These are phyloP conservation scores for Mycena galericulata DNA, from an alignment of 768 basidiomycete species.

Conservation along the genomic window DNA sequence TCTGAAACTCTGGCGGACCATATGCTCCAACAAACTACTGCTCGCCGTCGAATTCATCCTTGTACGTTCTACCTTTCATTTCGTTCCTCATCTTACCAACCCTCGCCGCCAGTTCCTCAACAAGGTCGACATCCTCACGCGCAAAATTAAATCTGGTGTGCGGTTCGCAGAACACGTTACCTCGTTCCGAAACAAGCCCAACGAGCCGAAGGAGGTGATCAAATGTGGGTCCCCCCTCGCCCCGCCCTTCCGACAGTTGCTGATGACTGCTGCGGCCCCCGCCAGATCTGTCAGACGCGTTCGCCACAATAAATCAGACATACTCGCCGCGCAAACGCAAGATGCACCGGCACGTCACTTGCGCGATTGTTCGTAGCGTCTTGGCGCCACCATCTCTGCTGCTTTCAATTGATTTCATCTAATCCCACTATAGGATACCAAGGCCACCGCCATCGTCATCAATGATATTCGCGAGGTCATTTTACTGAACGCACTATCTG, in stretches of 20 bases:
- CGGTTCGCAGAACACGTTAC: constrained; percentile 67
- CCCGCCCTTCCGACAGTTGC: neutral
- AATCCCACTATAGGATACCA: constrained; percentile 51
- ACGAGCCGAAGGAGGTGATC: constrained; percentile 62
- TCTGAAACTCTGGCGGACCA: constrained; percentile 67
- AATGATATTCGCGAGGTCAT: constrained; percentile 54
- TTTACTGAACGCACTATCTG: constrained; percentile 47
- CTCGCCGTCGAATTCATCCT: constrained; percentile 66
- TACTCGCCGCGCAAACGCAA: constrained; percentile 59
- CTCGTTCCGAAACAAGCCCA: constrained; percentile 63
- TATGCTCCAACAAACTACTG: constrained; percentile 70
- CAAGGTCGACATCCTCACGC: constrained; percentile 70
- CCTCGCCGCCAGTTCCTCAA: constrained; percentile 59
- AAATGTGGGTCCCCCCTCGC: constrained; percentile 56
- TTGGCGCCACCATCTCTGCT: constrained; percentile 26
- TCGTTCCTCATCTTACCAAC: neutral
- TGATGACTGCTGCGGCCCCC: no score
- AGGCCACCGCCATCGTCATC: constrained; percentile 61
- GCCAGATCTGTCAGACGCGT: constrained; percentile 65
- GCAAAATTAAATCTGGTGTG: constrained; percentile 64
- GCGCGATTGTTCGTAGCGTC: constrained; percentile 62
- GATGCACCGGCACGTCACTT: constrained; percentile 67
- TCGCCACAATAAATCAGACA: constrained; percentile 61
- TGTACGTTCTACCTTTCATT: constrained; percentile 3
- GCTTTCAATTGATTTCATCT: constrained; percentile 29